Evolutionary conservation across 2,329 filamentous ascomycete genomes (phyloP).

Genomic region (Davidsoniella virescens): DNA sequence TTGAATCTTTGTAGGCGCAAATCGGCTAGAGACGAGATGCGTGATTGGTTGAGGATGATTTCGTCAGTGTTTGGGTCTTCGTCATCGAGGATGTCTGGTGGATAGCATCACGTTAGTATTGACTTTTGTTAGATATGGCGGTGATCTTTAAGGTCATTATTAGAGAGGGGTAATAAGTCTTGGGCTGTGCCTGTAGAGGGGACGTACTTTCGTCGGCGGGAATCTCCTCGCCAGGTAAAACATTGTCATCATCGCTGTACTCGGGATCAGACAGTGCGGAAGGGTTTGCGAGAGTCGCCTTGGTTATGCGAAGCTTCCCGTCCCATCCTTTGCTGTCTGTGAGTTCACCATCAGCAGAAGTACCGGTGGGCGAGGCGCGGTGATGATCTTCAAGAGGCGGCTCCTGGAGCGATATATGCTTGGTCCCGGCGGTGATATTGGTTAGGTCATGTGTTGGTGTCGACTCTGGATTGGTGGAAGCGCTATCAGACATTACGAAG

Average conservation of each 20-base stretch:
- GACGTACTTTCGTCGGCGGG: slow-evolving; percentile 60
- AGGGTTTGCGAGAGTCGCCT: slow-evolving; percentile 52
- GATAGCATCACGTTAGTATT: slow-evolving; percentile 5
- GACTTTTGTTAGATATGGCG: background rate
- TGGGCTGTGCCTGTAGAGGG: background rate
- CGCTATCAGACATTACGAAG: background rate
- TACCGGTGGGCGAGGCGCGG: slow-evolving; percentile 18
- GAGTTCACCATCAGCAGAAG: slow-evolving; percentile 26
- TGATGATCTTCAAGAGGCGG: slow-evolving; percentile 17
- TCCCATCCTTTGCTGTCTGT: slow-evolving; percentile 61
- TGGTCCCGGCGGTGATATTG: background rate
- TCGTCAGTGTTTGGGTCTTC: slow-evolving; percentile 51
- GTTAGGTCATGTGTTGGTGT: slow-evolving; percentile 5
- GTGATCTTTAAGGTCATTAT: background rate
- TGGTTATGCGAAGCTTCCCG: slow-evolving; percentile 59
- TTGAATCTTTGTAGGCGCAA: slow-evolving; percentile 73
- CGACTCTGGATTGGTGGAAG: background rate
- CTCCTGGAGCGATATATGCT: slow-evolving; percentile 34
- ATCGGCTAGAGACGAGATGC: slow-evolving; percentile 60
- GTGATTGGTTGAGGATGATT: slow-evolving; percentile 80
- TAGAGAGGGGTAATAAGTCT: background rate
- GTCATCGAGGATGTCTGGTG: slow-evolving; percentile 42
- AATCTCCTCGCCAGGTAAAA: slow-evolving; percentile 57
- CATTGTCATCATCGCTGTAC: slow-evolving; percentile 57
- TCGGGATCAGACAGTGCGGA: slow-evolving; percentile 74